Evolutionary conservation across 768 basidiomycete species (phyloP).

Genomic region (Paxillus ammoniavirescens): DNA sequence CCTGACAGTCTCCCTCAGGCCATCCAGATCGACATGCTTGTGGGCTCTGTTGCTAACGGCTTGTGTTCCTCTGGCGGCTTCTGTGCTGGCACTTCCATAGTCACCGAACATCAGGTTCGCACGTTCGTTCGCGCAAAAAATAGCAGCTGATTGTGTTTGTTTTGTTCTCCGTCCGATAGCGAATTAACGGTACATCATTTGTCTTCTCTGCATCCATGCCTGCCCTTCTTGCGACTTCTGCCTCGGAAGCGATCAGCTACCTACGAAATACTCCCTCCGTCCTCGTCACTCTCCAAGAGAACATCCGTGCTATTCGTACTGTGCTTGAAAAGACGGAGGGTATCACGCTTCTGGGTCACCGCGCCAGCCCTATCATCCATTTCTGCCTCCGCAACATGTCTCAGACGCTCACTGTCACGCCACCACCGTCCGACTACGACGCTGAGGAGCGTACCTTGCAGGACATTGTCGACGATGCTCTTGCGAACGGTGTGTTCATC

Average conservation of each 20-base stretch:
- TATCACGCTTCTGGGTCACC: conserved; percentile 85
- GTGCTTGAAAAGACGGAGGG: conserved; percentile 77
- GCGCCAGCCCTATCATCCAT: conserved; percentile 86
- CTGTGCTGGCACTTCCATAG: conserved; percentile 83
- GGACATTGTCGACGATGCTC: conserved; percentile 87
- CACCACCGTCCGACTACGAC: conserved; percentile 46
- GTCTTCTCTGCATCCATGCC: conserved; percentile 97
- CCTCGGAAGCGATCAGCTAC: conserved; percentile 81
- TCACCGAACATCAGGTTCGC: conserved; percentile 84
- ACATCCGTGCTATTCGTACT: conserved; percentile 72
- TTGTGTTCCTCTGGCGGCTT: conserved; percentile 88
- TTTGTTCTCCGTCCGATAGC: conserved; percentile 41
- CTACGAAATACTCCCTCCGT: conserved; percentile 75
- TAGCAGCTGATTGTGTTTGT: neutral
- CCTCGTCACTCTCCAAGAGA: conserved; percentile 75
- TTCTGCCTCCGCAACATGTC: conserved; percentile 54
- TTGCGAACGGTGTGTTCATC: conserved; percentile 79
- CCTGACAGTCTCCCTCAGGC: conserved; percentile 47
- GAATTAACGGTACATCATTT: conserved; percentile 93
- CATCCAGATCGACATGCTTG: conserved; percentile 89
- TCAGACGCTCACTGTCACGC: conserved; percentile 18
- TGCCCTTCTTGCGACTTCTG: conserved; percentile 82
- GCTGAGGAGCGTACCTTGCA: conserved; percentile 81
- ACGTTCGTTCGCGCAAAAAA: neutral
- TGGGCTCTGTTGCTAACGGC: conserved; percentile 85